Conservation (phyloP, 257 asterid genomes). For the Apocynum venetum region DNA sequence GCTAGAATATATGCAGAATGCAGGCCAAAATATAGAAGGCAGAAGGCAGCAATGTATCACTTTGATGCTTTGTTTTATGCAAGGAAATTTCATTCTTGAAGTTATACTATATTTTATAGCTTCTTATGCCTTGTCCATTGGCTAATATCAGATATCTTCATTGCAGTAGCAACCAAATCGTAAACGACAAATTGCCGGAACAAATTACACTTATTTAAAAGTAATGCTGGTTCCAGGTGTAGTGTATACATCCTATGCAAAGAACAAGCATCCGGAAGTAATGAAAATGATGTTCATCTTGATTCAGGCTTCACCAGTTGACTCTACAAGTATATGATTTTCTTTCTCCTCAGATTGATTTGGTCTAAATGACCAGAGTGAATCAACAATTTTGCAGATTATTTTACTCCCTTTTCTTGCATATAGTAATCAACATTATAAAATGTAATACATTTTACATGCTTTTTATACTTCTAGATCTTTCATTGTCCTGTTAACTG, state of each 20-base stretch:
- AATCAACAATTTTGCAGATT: not conserved
- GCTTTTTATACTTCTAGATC: not conserved
- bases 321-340: not conserved
- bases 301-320: not conserved
- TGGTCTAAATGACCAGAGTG: not conserved
- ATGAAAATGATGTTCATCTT: conserved; percentile 10
- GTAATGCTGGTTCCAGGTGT: not conserved
- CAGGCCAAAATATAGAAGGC: conserved; percentile 9
- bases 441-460: no score
- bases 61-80: not conserved
- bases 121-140: not conserved
- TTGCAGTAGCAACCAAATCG: not conserved
- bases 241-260: not conserved
- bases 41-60: conserved; percentile 12
- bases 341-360: not conserved
- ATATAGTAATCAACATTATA: not conserved
- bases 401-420: not conserved
- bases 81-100: not conserved
- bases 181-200: conserved; percentile 19
- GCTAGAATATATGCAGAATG: not conserved
- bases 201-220: not conserved
- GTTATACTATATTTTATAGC: not conserved
- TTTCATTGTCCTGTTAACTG: not conserved
- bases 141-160: not conserved
- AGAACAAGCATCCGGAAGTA: conserved; percentile 1